Percentiles rank a stretch among this genome's conserved stretches.
Conservation (phyloP, 345 rosid species). For the Corchorus olitorius region DNA sequence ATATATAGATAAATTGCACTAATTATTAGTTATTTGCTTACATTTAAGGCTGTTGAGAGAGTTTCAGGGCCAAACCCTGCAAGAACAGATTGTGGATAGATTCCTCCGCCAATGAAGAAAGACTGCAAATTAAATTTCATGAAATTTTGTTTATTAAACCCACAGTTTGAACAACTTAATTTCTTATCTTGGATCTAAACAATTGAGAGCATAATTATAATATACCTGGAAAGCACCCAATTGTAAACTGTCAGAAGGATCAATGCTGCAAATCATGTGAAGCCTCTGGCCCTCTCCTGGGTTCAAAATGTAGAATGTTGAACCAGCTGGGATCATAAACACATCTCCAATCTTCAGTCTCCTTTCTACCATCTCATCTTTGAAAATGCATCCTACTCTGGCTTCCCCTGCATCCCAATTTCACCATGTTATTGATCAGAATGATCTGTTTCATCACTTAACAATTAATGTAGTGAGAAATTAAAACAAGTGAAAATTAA, state of each 20-base stretch:
- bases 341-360: slow-evolving; percentile 61
- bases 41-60: slow-evolving; percentile 75
- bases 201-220: background rate
- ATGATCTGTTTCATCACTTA: background rate
- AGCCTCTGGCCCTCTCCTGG: slow-evolving; percentile 62
- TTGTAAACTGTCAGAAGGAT: slow-evolving; percentile 70
- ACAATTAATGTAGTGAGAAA: too few relatives aligned
- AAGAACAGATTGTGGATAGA: slow-evolving; percentile 55
- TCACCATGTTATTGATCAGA: background rate
- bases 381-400: slow-evolving; percentile 61
- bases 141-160: too few relatives aligned
- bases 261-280: slow-evolving; percentile 67
- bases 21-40: slow-evolving; percentile 28
- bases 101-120: slow-evolving; percentile 87
- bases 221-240: slow-evolving; percentile 65
- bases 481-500: too few relatives aligned
- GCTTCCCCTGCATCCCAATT: slow-evolving; percentile 69
- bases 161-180: too few relatives aligned
- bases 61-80: slow-evolving; percentile 65
- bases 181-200: background rate
- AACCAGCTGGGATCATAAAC: slow-evolving; percentile 69
- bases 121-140: slow-evolving; percentile 42
- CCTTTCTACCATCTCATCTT: slow-evolving; percentile 55
- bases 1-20: background rate
- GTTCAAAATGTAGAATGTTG: slow-evolving; percentile 79